Conservation (phyloP, 2,329 filamentous ascomycete species). For the Hysterium pulicare region DNA sequence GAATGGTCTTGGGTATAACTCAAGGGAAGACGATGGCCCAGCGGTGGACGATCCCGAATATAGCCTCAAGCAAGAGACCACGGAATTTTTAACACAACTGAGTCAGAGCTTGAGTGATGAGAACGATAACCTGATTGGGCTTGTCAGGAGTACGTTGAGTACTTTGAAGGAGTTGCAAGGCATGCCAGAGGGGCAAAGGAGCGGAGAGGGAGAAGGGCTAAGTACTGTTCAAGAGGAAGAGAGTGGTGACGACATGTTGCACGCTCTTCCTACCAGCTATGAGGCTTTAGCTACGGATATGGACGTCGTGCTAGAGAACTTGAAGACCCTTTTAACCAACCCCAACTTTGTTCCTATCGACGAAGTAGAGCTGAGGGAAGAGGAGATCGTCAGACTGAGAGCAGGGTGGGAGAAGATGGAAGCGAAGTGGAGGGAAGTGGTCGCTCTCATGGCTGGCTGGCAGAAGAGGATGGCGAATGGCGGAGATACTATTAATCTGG, state of each 20-base stretch:
- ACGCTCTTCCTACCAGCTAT: constrained; percentile 57
- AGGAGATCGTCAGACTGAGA: constrained; percentile 79
- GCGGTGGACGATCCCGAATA: constrained; percentile 57
- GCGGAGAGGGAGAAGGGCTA: constrained; percentile 22
- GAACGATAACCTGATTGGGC: constrained; percentile 74
- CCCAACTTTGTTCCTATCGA: constrained; percentile 95
- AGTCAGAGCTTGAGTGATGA: constrained; percentile 84
- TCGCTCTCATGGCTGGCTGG: constrained; percentile 90
- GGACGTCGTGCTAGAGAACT: constrained; percentile 72
- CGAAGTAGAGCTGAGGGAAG: constrained; percentile 87
- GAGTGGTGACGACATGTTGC: constrained; percentile 34
- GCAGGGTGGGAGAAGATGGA: constrained; percentile 95
- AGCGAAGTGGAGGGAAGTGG: constrained; percentile 80
- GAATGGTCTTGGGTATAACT: constrained; percentile 29
- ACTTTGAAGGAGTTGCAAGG: constrained; percentile 66
- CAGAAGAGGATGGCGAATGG: constrained; percentile 72
- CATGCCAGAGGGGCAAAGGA: constrained; percentile 38
- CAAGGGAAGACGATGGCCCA: constrained; percentile 53
- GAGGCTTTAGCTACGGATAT: constrained; percentile 70
- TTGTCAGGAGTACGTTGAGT: constrained; percentile 68
- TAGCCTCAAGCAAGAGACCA: constrained; percentile 80
- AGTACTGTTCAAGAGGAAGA: constrained; percentile 28
- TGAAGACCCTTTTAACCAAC: constrained; percentile 83
- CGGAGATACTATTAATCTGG: constrained; percentile 64
- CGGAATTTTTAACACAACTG: constrained; percentile 81